These are phyloP conservation scores for Sequoiadendron giganteum DNA, from an alignment of 75 land plant genomes.

Conservation along the genomic window DNA sequence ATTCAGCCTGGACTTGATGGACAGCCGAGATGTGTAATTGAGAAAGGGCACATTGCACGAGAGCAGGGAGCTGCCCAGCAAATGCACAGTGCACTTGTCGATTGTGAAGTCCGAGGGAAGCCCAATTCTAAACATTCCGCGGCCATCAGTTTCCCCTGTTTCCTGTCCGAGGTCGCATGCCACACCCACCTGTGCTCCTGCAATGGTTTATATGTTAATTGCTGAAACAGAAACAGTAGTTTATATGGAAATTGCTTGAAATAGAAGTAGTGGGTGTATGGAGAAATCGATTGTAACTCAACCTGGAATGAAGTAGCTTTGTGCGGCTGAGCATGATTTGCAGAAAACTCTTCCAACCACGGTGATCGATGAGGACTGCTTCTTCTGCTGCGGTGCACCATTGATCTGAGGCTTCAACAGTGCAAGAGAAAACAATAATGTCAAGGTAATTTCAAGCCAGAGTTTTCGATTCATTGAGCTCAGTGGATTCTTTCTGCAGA, in stretches of 20 bases:
- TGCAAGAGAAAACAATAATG: not conserved
- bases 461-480: not conserved
- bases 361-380: not conserved
- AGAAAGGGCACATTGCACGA: slow-evolving; percentile 1
- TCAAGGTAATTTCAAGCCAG: not conserved
- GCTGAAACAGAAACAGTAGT: too few relatives aligned
- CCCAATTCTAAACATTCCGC: not conserved
- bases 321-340: not conserved
- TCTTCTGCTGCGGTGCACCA: not conserved
- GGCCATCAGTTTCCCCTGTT: not conserved
- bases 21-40: not conserved
- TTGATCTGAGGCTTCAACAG: not conserved
- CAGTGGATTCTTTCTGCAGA: too few relatives aligned
- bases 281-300: not conserved
- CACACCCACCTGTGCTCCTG: not conserved
- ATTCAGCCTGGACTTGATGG: not conserved
- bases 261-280: not conserved
- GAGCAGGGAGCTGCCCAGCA: not conserved
- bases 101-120: not conserved
- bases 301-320: not conserved
- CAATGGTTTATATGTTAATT: too few relatives aligned
- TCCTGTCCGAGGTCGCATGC: not conserved
- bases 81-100: not conserved
- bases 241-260: too few relatives aligned
- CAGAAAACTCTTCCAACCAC: slow-evolving; percentile 2